Conservation (phyloP, 1,139 yeast genomes). For the Arxiozyma bovina region DNA sequence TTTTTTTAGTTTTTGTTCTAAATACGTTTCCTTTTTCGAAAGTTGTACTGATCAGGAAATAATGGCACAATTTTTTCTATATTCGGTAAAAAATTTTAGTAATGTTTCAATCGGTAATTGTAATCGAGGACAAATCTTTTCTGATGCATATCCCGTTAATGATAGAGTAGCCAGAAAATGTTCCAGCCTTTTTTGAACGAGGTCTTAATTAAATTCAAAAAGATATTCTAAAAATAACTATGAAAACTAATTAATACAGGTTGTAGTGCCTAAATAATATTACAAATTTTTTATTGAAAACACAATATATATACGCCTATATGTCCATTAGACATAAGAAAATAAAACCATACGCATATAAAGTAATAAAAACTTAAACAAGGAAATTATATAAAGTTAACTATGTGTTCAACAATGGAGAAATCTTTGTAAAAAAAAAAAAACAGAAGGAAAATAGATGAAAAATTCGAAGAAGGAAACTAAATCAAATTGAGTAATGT, state of each 20-base stretch:
- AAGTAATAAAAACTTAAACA: neutral
- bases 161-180: neutral
- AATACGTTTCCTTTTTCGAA: neutral
- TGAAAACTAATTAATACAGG: neutral
- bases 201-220: neutral
- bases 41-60: neutral
- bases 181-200: neutral
- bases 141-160: neutral
- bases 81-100: neutral
- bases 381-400: neutral
- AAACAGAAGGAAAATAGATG: too few relatives aligned
- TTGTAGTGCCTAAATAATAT: neutral
- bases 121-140: too few relatives aligned
- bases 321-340: neutral
- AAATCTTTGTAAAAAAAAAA: neutral
- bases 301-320: neutral
- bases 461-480: neutral
- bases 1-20: neutral
- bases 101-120: neutral
- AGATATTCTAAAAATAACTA: too few relatives aligned
- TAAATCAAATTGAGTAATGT: too few relatives aligned
- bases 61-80: neutral
- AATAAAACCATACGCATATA: neutral
- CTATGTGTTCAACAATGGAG: neutral
- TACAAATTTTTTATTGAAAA: constrained; percentile 1